Conservation (phyloP, 345 rosid genomes). For the Draba incana region DNA sequence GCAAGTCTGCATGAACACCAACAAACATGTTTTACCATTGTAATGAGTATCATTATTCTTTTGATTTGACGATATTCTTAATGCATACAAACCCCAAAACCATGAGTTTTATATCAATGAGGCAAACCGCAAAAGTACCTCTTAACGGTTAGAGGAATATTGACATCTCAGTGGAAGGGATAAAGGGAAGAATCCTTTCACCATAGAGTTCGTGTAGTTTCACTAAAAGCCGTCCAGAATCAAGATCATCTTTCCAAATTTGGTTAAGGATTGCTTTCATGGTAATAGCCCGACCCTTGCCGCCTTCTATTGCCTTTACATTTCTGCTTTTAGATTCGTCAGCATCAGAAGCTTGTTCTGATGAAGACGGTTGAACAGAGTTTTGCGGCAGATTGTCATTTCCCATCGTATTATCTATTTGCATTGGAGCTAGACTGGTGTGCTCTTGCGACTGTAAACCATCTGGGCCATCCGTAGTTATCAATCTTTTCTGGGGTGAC, state of each 20-base stretch:
- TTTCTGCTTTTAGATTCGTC: slow-evolving; percentile 36
- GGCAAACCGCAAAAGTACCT: slow-evolving; percentile 13
- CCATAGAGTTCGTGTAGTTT: slow-evolving; percentile 72
- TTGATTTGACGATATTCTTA: slow-evolving; percentile 3
- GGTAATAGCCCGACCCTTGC: slow-evolving; percentile 41
- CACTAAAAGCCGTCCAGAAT: slow-evolving; percentile 64
- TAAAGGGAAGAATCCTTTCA: slow-evolving; percentile 67
- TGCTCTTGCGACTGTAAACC: slow-evolving; percentile 34
- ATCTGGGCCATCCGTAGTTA: slow-evolving; percentile 52
- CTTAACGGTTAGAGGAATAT: slow-evolving; percentile 56
- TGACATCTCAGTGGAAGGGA: slow-evolving; percentile 81
- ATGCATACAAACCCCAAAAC: not conserved
- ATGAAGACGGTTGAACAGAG: slow-evolving; percentile 48
- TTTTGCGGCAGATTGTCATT: slow-evolving; percentile 44
- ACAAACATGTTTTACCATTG: slow-evolving; percentile 3
- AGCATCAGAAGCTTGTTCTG: slow-evolving; percentile 44
- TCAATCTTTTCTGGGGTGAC: slow-evolving; percentile 57
- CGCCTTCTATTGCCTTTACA: slow-evolving; percentile 37
- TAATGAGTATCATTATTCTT: not conserved
- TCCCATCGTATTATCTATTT: slow-evolving; percentile 42
- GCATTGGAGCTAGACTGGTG: slow-evolving; percentile 46
- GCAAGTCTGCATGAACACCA: slow-evolving; percentile 23
- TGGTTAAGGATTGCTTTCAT: slow-evolving; percentile 58
- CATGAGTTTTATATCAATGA: slow-evolving; percentile 1
- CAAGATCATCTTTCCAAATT: slow-evolving; percentile 82